Conservation (phyloP, 371 early-diverging fungal genomes). For the Apophysomyces ossiformis region DNA sequence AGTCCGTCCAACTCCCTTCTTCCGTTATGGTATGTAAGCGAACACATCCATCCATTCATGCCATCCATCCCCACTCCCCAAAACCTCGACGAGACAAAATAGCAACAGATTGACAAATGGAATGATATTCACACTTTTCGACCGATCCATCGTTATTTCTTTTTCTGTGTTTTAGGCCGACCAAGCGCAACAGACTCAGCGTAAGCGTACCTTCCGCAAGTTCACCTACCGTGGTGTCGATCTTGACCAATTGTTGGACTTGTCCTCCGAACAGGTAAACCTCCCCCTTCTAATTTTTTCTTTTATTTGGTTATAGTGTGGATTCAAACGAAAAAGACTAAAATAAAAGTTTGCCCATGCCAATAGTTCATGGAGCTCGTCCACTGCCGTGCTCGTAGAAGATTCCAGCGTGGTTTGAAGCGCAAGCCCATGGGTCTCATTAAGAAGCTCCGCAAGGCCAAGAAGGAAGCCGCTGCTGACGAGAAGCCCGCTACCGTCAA, state of each 20-base stretch:
- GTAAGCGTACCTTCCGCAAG: conserved; percentile 96
- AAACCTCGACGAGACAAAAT: no score
- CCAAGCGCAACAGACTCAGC: conserved; percentile 49
- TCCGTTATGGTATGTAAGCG: conserved; percentile 5
- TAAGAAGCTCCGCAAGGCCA: conserved; percentile 96
- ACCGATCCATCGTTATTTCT: neutral
- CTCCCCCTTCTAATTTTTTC: no score
- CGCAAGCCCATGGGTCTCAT: conserved; percentile 96
- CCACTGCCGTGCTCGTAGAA: conserved; percentile 95
- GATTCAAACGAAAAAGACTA: no score
- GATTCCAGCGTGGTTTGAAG: conserved; percentile 97
- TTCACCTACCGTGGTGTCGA: conserved; percentile 98
- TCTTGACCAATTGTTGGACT: conserved; percentile 84
- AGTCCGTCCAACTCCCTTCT: neutral
- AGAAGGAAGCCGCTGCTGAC: conserved; percentile 85
- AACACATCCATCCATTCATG: neutral
- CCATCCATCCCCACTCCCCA: no score
- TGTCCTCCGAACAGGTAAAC: conserved; percentile 81
- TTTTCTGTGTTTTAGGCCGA: conserved; percentile 46
- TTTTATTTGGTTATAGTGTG: no score
- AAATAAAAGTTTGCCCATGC: neutral
- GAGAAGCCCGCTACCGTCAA: conserved; percentile 98
- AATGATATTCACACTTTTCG: no score
- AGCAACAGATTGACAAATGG: no score
- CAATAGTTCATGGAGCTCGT: conserved; percentile 92